These are phyloP conservation scores for Pseudogymnoascus sp. DNA, from an alignment of 2,329 filamentous ascomycete genomes.

Conservation along the genomic window DNA sequence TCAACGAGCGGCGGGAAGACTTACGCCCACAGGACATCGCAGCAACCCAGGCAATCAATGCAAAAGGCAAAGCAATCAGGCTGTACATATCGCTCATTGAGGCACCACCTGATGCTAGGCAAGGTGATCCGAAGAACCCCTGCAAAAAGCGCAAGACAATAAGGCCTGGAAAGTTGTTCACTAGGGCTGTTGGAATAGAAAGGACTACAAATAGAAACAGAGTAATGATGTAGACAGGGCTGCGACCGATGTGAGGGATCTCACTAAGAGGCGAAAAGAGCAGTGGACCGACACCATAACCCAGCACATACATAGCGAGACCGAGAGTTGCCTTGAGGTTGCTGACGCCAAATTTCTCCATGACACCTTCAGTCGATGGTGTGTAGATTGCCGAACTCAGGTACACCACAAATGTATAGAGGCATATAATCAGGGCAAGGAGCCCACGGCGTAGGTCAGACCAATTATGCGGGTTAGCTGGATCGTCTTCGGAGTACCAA, in stretches of 20 bases:
- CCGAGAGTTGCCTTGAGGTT: conserved; percentile 46
- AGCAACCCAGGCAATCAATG: conserved; percentile 48
- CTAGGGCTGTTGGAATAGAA: conserved; percentile 52
- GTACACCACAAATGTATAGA: conserved; percentile 52
- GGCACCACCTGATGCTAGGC: conserved; percentile 48
- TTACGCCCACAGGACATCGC: conserved; percentile 20
- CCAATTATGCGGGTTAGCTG: conserved; percentile 48
- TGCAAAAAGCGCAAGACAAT: conserved; percentile 54
- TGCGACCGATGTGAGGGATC: conserved; percentile 58
- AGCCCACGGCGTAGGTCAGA: conserved; percentile 33
- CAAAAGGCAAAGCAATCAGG: conserved; percentile 44
- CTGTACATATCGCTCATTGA: conserved; percentile 43
- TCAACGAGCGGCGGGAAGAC: too few species aligned
- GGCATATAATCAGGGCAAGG: conserved; percentile 37
- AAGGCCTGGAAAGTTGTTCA: conserved; percentile 51
- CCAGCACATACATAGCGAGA: conserved; percentile 53
- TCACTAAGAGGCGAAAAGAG: conserved; percentile 59
- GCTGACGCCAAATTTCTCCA: conserved; percentile 44
- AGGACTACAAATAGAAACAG: conserved; percentile 61
- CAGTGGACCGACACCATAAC: conserved; percentile 54
- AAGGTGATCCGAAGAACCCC: conserved; percentile 56
- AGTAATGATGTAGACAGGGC: conserved; percentile 57
- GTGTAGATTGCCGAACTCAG: conserved; percentile 43
- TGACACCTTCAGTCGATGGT: conserved; percentile 39
- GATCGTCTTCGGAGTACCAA: conserved; percentile 44